These are phyloP conservation scores for Corrigiola litoralis DNA, from an alignment of 179 eudicot genomes.

Conservation along the genomic window DNA sequence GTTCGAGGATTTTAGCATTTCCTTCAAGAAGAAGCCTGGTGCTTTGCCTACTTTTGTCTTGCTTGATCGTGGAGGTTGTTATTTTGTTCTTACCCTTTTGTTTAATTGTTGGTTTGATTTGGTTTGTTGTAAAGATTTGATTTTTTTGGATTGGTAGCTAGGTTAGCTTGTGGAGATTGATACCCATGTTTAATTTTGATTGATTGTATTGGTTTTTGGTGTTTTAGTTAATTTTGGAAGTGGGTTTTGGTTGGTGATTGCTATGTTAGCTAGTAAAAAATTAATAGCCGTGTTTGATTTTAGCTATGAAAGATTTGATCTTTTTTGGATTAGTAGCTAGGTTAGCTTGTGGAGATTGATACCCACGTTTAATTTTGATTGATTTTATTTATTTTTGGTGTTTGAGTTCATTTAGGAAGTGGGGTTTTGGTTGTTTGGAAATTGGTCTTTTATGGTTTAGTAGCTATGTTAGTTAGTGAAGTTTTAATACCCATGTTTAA, in stretches of 20 bases:
- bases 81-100: neutral
- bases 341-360: too few relatives aligned
- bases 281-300: too few relatives aligned
- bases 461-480: neutral
- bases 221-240: neutral
- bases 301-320: too few relatives aligned
- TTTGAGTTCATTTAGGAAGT: too few relatives aligned
- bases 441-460: too few relatives aligned
- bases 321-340: too few relatives aligned
- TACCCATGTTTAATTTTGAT: neutral
- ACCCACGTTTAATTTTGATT: too few relatives aligned
- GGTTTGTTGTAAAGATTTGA: neutral
- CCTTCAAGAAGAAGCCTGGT: conserved; percentile 69
- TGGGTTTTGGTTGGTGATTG: neutral
- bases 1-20: conserved; percentile 50
- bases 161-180: neutral
- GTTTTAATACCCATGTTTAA: too few relatives aligned
- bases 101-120: neutral
- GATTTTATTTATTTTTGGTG: neutral
- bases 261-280: neutral
- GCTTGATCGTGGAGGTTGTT: conserved; percentile 83
- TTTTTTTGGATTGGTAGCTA: neutral
- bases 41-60: conserved; percentile 76
- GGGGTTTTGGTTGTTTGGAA: neutral
- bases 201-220: neutral